phyloP scores from a whole-genome alignment of 2,329 filamentous ascomycete genomes.

The Cyanodermella asteris region DNA sequence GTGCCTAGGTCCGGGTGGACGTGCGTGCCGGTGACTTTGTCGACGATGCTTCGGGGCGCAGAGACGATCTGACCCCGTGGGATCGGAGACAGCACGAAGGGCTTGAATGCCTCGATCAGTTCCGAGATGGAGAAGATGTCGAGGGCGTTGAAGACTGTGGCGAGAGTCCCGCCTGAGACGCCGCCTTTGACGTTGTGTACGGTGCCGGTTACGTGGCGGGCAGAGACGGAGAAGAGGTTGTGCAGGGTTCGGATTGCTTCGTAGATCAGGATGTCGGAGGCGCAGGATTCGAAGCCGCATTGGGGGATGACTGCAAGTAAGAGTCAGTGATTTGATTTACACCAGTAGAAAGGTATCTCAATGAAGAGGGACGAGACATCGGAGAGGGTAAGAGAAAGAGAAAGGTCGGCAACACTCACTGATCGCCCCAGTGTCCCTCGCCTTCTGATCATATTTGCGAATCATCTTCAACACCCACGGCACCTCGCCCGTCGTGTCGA shows the following conservation, averaged over 20 bases:
- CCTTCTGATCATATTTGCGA: slow-evolving; percentile 35
- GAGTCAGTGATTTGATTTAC: slow-evolving; percentile 16
- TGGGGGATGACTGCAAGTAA: slow-evolving; percentile 41
- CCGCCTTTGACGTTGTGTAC: slow-evolving; percentile 32
- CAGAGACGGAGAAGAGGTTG: slow-evolving; percentile 27
- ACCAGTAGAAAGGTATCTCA: slow-evolving; percentile 4
- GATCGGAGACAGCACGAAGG: slow-evolving; percentile 29
- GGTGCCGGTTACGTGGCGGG: slow-evolving; percentile 28
- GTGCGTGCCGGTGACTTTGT: slow-evolving; percentile 28
- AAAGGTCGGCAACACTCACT: no score
- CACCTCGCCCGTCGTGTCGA: slow-evolving; percentile 44
- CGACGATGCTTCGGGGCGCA: slow-evolving; percentile 15
- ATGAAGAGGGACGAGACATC: neutral
- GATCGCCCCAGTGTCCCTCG: slow-evolving; percentile 37
- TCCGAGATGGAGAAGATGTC: slow-evolving; percentile 25
- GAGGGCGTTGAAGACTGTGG: slow-evolving; percentile 39
- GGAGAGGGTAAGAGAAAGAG: neutral
- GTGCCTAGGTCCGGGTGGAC: slow-evolving; percentile 34
- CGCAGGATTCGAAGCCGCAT: slow-evolving; percentile 38
- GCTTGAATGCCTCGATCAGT: slow-evolving; percentile 24
- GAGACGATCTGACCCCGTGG: slow-evolving; percentile 15
- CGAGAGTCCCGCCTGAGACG: slow-evolving; percentile 39
- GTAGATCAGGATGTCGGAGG: slow-evolving; percentile 33
- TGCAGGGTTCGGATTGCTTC: no score
- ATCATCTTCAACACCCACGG: slow-evolving; percentile 43